Evolutionary conservation across 495 filamentous ascomycete species (phyloP).

Genomic region (Hypoxylon crocopeplum): DNA sequence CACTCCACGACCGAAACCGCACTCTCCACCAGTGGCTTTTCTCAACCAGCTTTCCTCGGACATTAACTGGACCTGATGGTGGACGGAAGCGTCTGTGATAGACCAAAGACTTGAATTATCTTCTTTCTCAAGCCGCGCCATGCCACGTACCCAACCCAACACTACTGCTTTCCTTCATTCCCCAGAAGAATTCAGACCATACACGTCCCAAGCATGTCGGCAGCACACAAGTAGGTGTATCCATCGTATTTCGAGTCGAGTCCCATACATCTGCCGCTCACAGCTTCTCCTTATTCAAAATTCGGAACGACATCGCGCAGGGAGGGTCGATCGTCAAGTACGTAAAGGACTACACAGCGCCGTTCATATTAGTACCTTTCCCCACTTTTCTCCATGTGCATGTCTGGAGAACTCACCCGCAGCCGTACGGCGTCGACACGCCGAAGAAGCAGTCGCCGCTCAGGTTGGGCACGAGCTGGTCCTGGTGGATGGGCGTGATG

Average conservation of each 20-base stretch:
- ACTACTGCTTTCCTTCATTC: slow-evolving; percentile 1
- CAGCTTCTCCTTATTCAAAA: no score
- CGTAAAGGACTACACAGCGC: slow-evolving; percentile 29
- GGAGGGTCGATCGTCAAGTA: slow-evolving; percentile 17
- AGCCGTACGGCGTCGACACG: slow-evolving; percentile 54
- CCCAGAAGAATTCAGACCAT: no score
- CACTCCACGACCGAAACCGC: not conserved
- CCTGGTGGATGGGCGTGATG: slow-evolving; percentile 50
- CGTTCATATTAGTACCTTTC: slow-evolving; percentile 2
- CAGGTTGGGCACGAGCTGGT: slow-evolving; percentile 52
- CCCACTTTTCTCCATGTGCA: not conserved
- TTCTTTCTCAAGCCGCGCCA: no score
- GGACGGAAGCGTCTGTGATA: no score
- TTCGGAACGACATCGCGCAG: no score
- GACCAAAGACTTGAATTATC: no score
- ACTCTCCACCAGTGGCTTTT: not conserved
- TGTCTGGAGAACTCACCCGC: slow-evolving; percentile 47
- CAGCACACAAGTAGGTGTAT: no score
- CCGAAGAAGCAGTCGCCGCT: slow-evolving; percentile 57
- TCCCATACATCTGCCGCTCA: no score
- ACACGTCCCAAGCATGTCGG: slow-evolving; percentile 1
- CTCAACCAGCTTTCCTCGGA: not conserved
- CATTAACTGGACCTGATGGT: slow-evolving; percentile 7
- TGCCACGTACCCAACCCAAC: slow-evolving; percentile 15
- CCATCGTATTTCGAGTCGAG: not conserved